Conservation (phyloP, 441 rosid species). For the Populus hybrid region DNA sequence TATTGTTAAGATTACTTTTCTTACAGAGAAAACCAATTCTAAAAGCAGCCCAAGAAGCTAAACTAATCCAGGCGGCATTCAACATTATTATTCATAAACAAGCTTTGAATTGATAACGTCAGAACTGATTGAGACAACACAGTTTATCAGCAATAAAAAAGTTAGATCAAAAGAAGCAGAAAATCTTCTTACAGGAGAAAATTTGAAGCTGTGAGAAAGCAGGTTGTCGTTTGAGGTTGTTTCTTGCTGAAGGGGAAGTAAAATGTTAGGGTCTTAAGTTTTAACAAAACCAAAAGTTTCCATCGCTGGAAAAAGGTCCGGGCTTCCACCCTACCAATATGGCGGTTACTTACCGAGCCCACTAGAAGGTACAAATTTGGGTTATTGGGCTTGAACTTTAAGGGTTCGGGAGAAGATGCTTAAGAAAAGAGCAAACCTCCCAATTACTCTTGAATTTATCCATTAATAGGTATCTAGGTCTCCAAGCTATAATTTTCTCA, state of each 20-base stretch:
- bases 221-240: not conserved
- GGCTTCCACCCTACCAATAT: not conserved
- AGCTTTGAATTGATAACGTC: not conserved
- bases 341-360: not conserved
- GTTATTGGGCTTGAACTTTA: no score
- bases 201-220: not conserved
- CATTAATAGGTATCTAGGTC: not conserved
- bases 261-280: not conserved
- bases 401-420: not conserved
- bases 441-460: not conserved
- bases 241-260: not conserved
- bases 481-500: not conserved
- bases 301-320: not conserved
- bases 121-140: not conserved
- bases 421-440: not conserved
- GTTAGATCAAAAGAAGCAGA: not conserved
- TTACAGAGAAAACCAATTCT: not conserved
- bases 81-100: not conserved
- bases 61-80: not conserved
- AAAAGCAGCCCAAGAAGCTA: not conserved
- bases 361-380: not conserved
- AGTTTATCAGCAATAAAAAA: not conserved
- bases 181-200: not conserved
- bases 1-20: not conserved
- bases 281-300: not conserved